Evolutionary conservation across 1,284 basidiomycete genomes (phyloP), one percentile per base, ranked within the genome.

Genomic region (Leucocoprinus gongylophorus): DNA sequence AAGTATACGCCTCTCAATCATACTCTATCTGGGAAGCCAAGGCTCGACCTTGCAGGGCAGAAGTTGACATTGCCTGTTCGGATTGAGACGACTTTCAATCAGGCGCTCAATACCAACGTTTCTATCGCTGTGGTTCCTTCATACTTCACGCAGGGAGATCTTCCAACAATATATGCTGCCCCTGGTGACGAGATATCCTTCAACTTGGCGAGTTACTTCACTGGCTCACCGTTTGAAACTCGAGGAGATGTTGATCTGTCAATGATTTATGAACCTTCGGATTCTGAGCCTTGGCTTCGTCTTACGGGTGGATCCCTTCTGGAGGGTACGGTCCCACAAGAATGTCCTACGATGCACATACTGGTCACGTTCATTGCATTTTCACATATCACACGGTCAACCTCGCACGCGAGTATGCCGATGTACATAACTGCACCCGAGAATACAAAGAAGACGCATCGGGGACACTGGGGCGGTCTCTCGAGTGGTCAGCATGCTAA

Each of bases 51-150:
- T 41, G 52, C 61, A 43, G 55, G 62, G 57, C 58, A 59, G 38
- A 62, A 45, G 23, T 63, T 74, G 8, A 60, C 67, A 0, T 67
- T 95, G n/a, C 81, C 85, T 2, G 73, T 87, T 30, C 73, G 64
- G n/a, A 61, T 94, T 15, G 72, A 64, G 13, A 79, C 84, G 4
- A 71, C 73, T 33, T 80, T 81, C 62, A 85, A 86, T 61, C 87
- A 90, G 62, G 78, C 81, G 0, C 58, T 87, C 50, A 66, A 75
- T 45, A 81, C 83, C 12, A 81, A 75, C 50, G 67, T 92, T 35
- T 70, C 76, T 5, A 58, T 95, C 48, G 75, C 75, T 13, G 65
- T 88, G 21, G 82, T 83, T 18, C 75, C 83, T 5, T 85, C 88
- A 0, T 83, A 79, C 61, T 92, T 94, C 66, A 75, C 75, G 15